A percentile compares a stretch with the other conserved stretches of the same genome.
Conservation (phyloP, 2,329 filamentous ascomycete genomes). For the Cercospora zeina region DNA sequence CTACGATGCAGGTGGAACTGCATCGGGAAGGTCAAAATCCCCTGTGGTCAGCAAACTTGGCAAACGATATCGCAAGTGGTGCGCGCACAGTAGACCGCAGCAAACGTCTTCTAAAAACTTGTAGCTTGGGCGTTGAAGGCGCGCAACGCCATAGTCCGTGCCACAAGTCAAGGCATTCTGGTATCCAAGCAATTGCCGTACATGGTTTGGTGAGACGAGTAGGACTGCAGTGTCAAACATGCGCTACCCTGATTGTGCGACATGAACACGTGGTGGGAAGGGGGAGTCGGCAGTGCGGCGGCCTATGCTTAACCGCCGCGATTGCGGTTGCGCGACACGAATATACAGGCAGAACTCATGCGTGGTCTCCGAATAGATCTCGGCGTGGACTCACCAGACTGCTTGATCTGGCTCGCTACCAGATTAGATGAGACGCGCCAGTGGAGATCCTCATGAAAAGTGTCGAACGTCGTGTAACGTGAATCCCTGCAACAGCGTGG, state of each 20-base stretch:
- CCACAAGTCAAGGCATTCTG: not conserved
- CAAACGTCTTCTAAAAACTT: not conserved
- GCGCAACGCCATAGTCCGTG: not conserved
- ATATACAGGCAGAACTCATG: conserved; percentile 2
- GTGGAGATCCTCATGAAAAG: conserved; percentile 22
- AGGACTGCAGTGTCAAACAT: conserved; percentile 1
- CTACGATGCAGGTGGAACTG: conserved; percentile 17
- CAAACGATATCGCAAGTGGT: not conserved
- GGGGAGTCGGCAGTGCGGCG: not conserved
- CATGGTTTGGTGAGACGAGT: not conserved
- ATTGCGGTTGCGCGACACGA: conserved; percentile 1
- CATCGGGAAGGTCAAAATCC: conserved; percentile 18
- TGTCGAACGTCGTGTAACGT: conserved; percentile 25
- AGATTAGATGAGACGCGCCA: conserved; percentile 18
- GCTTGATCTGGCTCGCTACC: conserved; percentile 13
- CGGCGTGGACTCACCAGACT: not conserved
- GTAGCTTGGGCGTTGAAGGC: not conserved
- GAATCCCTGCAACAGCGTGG: conserved; percentile 21
- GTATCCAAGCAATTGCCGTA: conserved; percentile 6
- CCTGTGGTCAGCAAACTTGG: conserved; percentile 12
- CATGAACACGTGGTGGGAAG: conserved; percentile 9
- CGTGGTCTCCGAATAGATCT: conserved; percentile 9
- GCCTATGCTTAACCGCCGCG: conserved; percentile 2
- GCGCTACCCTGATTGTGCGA: not conserved
- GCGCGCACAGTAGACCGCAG: not conserved